Conservation (phyloP, 306 rosid genomes). For the Castanea sativa region DNA sequence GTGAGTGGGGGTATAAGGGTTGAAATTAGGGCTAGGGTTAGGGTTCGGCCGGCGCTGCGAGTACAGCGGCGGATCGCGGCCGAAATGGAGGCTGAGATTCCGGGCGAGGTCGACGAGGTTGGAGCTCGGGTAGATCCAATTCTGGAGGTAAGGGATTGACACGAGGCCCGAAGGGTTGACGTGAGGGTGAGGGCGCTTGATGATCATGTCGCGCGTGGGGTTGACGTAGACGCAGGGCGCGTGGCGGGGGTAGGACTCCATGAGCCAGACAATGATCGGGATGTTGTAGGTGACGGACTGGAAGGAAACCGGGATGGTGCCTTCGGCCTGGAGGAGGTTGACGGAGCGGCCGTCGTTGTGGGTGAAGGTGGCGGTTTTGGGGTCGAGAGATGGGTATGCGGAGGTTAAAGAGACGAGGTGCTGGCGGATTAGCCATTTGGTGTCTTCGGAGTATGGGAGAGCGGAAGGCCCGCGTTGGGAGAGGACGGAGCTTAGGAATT, state of each 20-base stretch:
- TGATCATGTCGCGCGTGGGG: constrained; percentile 93
- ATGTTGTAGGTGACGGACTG: constrained; percentile 83
- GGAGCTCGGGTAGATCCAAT: constrained; percentile 82
- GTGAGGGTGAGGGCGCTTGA: constrained; percentile 78
- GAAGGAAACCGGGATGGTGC: constrained; percentile 76
- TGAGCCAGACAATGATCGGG: constrained; percentile 87
- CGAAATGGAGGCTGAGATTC: constrained; percentile 47
- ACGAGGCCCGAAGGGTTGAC: constrained; percentile 87
- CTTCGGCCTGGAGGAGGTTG: constrained; percentile 87
- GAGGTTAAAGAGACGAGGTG: constrained; percentile 64
- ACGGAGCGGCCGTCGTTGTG: constrained; percentile 96
- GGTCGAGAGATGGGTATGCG: constrained; percentile 63
- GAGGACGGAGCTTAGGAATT: constrained; percentile 86
- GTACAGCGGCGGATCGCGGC: constrained; percentile 78
- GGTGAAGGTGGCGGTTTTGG: constrained; percentile 82
- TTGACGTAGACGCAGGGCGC: constrained; percentile 86
- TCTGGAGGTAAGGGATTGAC: constrained; percentile 60
- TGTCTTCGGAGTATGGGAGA: constrained; percentile 78
- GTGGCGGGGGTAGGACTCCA: constrained; percentile 90
- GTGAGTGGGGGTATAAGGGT: not conserved
- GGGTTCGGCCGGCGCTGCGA: constrained; percentile 57
- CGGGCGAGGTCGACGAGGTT: constrained; percentile 61
- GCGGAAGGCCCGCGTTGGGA: constrained; percentile 96
- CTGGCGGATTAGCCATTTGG: constrained; percentile 91
- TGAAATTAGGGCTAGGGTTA: constrained; percentile 26